Percentiles rank a stretch among this genome's conserved stretches.
These are phyloP conservation scores for Aspergillus sp. DNA, from an alignment of 2,329 filamentous ascomycete species.

Conservation along the genomic window DNA sequence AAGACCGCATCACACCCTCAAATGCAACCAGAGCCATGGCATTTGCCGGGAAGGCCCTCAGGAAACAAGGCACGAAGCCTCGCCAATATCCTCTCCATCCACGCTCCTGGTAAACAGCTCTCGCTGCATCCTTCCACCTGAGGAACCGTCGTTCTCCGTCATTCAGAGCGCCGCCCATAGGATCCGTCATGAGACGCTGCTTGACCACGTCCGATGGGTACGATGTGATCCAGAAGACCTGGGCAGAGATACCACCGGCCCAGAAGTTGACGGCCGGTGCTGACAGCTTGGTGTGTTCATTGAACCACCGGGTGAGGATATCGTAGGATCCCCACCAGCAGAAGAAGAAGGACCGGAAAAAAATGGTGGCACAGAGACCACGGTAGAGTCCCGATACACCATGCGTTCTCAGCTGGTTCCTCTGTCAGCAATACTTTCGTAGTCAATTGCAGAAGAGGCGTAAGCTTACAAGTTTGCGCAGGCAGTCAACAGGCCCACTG, in stretches of 20 bases:
- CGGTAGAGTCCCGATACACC: constrained; percentile 78
- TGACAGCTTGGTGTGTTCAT: constrained; percentile 61
- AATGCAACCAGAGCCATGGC: constrained; percentile 89
- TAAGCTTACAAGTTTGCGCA: constrained; percentile 51
- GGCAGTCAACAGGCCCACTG: constrained; percentile 78
- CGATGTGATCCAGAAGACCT: constrained; percentile 88
- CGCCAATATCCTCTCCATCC: constrained; percentile 83
- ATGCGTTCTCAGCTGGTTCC: constrained; percentile 47
- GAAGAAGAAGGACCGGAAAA: constrained; percentile 93
- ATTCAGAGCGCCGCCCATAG: constrained; percentile 62
- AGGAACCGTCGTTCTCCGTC: constrained; percentile 64
- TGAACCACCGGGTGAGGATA: constrained; percentile 63
- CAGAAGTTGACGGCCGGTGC: constrained; percentile 88
- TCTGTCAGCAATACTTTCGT: not conserved
- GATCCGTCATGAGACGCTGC: constrained; percentile 95
- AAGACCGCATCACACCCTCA: constrained; percentile 74
- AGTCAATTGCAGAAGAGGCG: not conserved
- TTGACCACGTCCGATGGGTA: constrained; percentile 94
- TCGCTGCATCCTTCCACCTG: constrained; percentile 73
- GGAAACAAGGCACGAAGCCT: constrained; percentile 87
- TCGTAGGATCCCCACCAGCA: constrained; percentile 99
- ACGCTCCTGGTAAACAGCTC: constrained; percentile 65
- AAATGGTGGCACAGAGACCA: constrained; percentile 72
- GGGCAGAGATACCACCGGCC: constrained; percentile 87
- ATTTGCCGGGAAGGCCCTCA: constrained; percentile 92